A percentile compares a stretch with the other conserved stretches of the same genome.
Evolutionary conservation across 2,329 filamentous ascomycete genomes (phyloP).

Genomic region (Epichloe sibirici): DNA sequence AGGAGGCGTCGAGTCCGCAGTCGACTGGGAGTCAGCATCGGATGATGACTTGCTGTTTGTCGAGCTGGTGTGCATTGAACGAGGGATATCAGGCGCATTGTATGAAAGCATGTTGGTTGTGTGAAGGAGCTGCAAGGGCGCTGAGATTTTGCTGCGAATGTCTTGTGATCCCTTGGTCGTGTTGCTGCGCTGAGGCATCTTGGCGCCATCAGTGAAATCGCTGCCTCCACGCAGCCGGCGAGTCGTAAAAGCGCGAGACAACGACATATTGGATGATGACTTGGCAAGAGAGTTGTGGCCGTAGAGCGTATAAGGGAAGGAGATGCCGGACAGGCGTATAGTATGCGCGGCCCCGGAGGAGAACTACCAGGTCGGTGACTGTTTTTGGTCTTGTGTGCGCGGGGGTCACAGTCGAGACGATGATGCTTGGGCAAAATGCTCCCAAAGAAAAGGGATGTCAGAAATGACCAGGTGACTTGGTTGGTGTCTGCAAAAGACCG

Average conservation of each 20-base stretch:
- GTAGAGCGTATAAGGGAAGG: constrained; percentile 2
- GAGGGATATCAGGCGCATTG: constrained; percentile 74
- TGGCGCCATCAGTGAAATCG: constrained; percentile 29
- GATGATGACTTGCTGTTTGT: constrained; percentile 49
- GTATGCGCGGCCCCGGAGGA: not conserved
- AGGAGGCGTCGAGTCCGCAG: constrained; percentile 44
- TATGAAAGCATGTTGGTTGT: constrained; percentile 96
- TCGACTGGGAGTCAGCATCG: constrained; percentile 58
- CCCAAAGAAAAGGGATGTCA: not conserved
- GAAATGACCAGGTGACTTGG: not conserved
- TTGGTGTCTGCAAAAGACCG: not conserved
- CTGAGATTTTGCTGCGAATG: constrained; percentile 67
- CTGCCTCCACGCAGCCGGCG: constrained; percentile 46
- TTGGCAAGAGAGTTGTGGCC: not conserved
- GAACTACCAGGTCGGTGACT: not conserved
- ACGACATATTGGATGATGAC: constrained; percentile 29
- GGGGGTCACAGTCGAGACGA: not conserved
- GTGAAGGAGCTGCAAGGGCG: constrained; percentile 74
- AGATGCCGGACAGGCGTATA: not conserved
- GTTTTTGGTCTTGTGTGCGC: not conserved
- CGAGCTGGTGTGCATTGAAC: constrained; percentile 35
- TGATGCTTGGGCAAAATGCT: too few species aligned
- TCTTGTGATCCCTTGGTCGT: constrained; percentile 33
- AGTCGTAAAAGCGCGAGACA: constrained; percentile 62
- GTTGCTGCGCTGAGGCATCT: constrained; percentile 35